Evolutionary conservation across 176 grass and related monocot genomes (phyloP), one percentile per base, ranked within the genome.

Genomic region (Carex parvula): DNA sequence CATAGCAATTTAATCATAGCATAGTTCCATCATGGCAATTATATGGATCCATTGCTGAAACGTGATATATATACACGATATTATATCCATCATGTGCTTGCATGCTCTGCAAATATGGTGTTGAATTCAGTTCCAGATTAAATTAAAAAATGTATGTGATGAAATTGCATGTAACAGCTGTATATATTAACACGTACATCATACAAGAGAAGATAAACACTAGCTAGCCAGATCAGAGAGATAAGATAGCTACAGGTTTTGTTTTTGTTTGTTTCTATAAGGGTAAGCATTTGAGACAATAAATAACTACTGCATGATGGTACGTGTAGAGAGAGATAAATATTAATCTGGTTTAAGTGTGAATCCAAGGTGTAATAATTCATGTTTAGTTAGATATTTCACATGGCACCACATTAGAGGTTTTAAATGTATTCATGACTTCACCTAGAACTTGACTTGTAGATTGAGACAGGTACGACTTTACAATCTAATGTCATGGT

Each of bases 381-480:
- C 48, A 20, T 20, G 17, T 70, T 70, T 73, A 73, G 2, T 11
- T 56, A 56, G 50, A 12, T 22, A 77, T 75, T 55, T 16, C 24
- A 75, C 46, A 77, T 77, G 11, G 21, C 73, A 30, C 3, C 11
- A 56, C 33, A 77, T 77, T 32, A 17, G 20, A 48, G 3, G 46
- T 54, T 76, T 54, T 76, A 55, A 77, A 56, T 56, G 46, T 50
- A 13, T 77, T 56, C 50, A 77, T 77, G 73, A 77, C 73, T 76
- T 76, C 72, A 76, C 48, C 20, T 30, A 76, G 48, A 77, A 32
- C 50, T 77, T 77, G 73, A 77, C 73, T 77, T 56, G 50, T 8
- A 55, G 73, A 77, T 77, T 77, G 73, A 56, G 73, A 77, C 73
- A 77, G 22, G 73, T 77, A 56, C 6, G 73, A 77, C 73, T 77